phyloP scores from a whole-genome alignment of 2,329 filamentous ascomycete genomes.

The Tolypocladium capitatum region DNA sequence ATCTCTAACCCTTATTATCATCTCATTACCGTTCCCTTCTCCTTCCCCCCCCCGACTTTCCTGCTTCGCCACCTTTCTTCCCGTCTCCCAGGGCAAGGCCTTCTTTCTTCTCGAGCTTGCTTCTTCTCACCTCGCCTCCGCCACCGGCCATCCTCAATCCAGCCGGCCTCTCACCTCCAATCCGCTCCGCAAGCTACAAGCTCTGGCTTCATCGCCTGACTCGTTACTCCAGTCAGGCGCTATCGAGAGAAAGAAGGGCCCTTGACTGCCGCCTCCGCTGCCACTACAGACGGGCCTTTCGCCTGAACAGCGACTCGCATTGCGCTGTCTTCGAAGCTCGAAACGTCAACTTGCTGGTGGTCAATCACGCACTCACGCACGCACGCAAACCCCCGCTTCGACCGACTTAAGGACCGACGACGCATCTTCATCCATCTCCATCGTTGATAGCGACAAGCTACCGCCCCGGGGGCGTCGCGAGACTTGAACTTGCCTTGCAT shows the following conservation, averaged over 20 bases:
- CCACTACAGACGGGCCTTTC: background rate
- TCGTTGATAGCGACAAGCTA: background rate
- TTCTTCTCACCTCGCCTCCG: constrained; percentile 2
- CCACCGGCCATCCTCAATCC: constrained; percentile 7
- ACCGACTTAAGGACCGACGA: background rate
- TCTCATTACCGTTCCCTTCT: constrained; percentile 13
- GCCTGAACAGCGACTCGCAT: background rate
- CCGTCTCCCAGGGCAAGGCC: constrained; percentile 15
- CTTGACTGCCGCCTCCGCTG: background rate
- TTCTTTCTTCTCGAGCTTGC: constrained; percentile 24
- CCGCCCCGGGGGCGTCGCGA: background rate
- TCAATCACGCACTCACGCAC: background rate
- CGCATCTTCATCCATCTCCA: background rate
- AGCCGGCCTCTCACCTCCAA: constrained; percentile 7
- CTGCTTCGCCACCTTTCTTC: constrained; percentile 5
- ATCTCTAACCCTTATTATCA: constrained; percentile 9
- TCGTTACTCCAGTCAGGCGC: constrained; percentile 7
- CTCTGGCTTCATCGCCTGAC: constrained; percentile 9
- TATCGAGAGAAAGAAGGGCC: constrained; percentile 21
- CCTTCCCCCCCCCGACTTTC: constrained; percentile 11
- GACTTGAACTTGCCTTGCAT: constrained; percentile 1
- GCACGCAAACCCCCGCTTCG: background rate
- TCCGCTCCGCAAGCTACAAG: constrained; percentile 8
- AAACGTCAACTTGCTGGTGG: background rate
- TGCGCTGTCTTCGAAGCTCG: background rate